These are phyloP conservation scores for Pseudogymnoascus verrucosus DNA, from an alignment of 2,329 filamentous ascomycete species.

Conservation along the genomic window DNA sequence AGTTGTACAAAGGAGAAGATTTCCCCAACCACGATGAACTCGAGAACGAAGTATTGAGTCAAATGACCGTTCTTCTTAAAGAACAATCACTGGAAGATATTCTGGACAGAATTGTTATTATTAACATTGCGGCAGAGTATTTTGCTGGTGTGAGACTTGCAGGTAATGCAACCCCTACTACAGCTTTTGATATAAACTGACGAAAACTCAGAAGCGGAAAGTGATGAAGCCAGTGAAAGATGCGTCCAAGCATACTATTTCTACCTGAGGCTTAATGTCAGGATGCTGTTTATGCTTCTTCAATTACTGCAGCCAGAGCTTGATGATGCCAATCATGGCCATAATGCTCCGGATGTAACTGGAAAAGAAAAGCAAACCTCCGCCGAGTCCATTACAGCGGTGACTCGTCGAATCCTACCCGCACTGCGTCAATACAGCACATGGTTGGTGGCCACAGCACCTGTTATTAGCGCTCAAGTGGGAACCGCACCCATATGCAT, in stretches of 20 bases:
- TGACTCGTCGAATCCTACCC: slow-evolving; percentile 54
- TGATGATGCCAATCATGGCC: slow-evolving; percentile 22
- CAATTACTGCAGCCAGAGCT: slow-evolving; percentile 64
- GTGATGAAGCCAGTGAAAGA: slow-evolving; percentile 21
- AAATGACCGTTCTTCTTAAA: slow-evolving; percentile 66
- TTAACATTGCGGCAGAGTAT: slow-evolving; percentile 79
- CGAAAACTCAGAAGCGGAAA: slow-evolving; percentile 38
- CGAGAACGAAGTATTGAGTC: slow-evolving; percentile 76
- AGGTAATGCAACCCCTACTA: slow-evolving; percentile 34
- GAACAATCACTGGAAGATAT: slow-evolving; percentile 55
- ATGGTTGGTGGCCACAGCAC: slow-evolving; percentile 53
- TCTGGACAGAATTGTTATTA: slow-evolving; percentile 70
- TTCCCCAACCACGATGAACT: slow-evolving; percentile 72
- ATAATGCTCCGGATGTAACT: slow-evolving; percentile 36
- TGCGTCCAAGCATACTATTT: slow-evolving; percentile 49
- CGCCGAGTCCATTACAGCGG: slow-evolving; percentile 45
- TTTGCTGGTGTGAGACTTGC: slow-evolving; percentile 55
- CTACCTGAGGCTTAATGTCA: slow-evolving; percentile 69
- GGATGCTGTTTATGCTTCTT: slow-evolving; percentile 65
- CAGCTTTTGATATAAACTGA: slow-evolving; percentile 6
- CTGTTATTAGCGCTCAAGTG: slow-evolving; percentile 44
- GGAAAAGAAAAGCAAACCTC: slow-evolving; percentile 28
- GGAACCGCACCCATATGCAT: slow-evolving; percentile 46
- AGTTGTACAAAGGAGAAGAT: slow-evolving; percentile 69
- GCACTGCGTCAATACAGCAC: slow-evolving; percentile 59